Evolutionary conservation across 495 filamentous ascomycete species (phyloP), one percentile per base, ranked within the genome.

Genomic region (Penicillium riverlandense): DNA sequence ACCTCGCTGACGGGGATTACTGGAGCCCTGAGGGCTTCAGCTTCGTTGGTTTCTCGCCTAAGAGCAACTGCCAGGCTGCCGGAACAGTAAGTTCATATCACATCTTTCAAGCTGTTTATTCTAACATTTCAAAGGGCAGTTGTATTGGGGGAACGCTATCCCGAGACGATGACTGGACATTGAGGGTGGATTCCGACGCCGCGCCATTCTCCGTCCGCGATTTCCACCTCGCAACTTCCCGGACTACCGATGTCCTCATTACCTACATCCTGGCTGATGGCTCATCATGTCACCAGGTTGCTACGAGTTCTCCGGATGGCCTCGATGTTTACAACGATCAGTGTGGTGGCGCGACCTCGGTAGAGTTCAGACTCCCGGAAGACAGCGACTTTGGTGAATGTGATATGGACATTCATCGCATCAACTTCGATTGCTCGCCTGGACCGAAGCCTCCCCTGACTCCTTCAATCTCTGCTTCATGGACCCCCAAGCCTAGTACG

Each of bases 261-360:
- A 77, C 83, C 70, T 95, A 90, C 61, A 69, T 71, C 52, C 90
- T 95, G 86, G 75, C 82, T 3, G 84, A 89, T 58, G 83, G 83
- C 40, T 80, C 77, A 28, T 75, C 65, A 48, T 96, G 91, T 79
- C 87, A 82, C 59, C 80, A 90, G 60, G 76, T 74, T n/a, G 68
- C 75, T 43, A 50, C 60, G 29, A 89, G 85, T 72, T 72, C 69
- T 37, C 65, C 75, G 37, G 67, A 69, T 11, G 86, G 86, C 54
- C 76, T 75, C 31, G 76, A 74, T 50, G 70, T 95, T 45, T 58
- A 72, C 67, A 96, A 96, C 74, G 77, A 71, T 44, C 90, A 95
- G 70, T 96, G 90, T 62, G 90, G 90, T 74, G 88, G 88, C 65
- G 90, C 90, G 38, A 83, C 74, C 54, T 75, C 75, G 14, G 88